A percentile compares a stretch with the other conserved stretches of the same genome.
phyloP scores from a whole-genome alignment of 768 basidiomycete species.

The Agaricus blazei region DNA sequence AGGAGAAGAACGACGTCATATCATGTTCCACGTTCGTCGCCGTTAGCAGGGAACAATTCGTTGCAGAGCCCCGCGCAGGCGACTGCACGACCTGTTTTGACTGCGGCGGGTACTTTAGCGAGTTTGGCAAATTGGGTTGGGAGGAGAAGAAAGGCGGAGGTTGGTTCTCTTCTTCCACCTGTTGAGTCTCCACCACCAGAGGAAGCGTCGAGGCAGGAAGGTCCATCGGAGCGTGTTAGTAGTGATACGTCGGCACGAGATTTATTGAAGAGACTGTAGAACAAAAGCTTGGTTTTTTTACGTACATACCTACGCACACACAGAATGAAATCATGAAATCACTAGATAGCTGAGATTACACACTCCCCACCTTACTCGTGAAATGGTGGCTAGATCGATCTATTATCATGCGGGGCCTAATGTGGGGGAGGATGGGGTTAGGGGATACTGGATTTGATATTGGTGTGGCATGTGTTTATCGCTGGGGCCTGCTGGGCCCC shows the following conservation, averaged over 20 bases:
- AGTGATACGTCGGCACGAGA: conserved; percentile 32
- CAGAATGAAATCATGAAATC: too few relatives aligned
- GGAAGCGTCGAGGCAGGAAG: not conserved
- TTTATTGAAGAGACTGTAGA: conserved; percentile 29
- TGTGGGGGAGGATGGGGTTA: too few relatives aligned
- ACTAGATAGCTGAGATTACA: too few relatives aligned
- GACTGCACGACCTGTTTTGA: conserved; percentile 25
- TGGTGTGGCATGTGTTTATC: too few relatives aligned
- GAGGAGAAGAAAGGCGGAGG: conserved; percentile 40
- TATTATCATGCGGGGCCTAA: too few relatives aligned
- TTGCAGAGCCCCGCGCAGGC: conserved; percentile 21
- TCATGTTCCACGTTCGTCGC: conserved; percentile 47
- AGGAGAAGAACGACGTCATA: conserved; percentile 58
- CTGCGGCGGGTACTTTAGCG: conserved; percentile 49
- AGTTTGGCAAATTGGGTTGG: conserved; percentile 66
- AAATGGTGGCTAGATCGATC: too few relatives aligned
- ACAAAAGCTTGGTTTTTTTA: not conserved
- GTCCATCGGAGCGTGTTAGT: not conserved
- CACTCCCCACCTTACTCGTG: too few relatives aligned
- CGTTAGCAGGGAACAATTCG: conserved; percentile 30
- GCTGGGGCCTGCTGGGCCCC: too few relatives aligned
- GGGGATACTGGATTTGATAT: too few relatives aligned
- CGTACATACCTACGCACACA: not conserved
- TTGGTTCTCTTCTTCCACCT: conserved; percentile 19
- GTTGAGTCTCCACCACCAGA: conserved; percentile 21